phyloP scores from a whole-genome alignment of 2,329 filamentous ascomycete genomes.

The Fusarium luffae region DNA sequence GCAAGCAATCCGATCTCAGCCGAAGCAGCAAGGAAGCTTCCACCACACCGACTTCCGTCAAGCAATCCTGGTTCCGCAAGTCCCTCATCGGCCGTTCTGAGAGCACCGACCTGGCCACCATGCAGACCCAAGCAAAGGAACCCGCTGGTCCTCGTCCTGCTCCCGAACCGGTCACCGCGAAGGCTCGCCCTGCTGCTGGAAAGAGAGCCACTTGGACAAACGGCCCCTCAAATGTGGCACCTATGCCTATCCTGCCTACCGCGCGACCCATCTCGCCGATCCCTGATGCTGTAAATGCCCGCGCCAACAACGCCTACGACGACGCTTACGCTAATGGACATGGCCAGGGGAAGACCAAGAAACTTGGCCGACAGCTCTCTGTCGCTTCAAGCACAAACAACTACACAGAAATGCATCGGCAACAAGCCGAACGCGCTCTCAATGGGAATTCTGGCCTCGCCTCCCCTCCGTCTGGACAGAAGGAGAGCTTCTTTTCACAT shows the following conservation, averaged over 20 bases:
- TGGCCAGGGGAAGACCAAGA: conserved; percentile 79
- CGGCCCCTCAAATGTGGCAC: conserved; percentile 80
- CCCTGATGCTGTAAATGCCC: conserved; percentile 91
- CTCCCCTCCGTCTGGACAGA: conserved; percentile 82
- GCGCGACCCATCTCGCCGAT: conserved; percentile 95
- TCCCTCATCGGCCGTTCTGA: conserved; percentile 87
- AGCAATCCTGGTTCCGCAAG: conserved; percentile 97
- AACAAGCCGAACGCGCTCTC: conserved; percentile 89
- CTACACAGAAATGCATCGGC: conserved; percentile 88
- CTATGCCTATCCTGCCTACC: conserved; percentile 95
- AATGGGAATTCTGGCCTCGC: conserved; percentile 82
- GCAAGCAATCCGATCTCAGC: conserved; percentile 88
- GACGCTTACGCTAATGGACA: conserved; percentile 54
- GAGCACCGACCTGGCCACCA: conserved; percentile 68
- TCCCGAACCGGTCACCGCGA: conserved; percentile 55
- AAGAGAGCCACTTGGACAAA: conserved; percentile 97
- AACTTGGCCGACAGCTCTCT: conserved; percentile 94
- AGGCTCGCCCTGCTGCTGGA: conserved; percentile 61
- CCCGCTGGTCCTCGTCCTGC: conserved; percentile 56
- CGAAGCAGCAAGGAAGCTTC: conserved; percentile 71
- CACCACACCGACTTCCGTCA: conserved; percentile 74
- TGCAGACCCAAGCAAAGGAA: conserved; percentile 61
- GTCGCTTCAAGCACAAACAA: conserved; percentile 93
- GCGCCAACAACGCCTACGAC: conserved; percentile 76
- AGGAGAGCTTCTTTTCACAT: conserved; percentile 98